These are phyloP conservation scores for Cytospora schulzeri DNA, from an alignment of 2,329 filamentous ascomycete genomes.

Conservation along the genomic window DNA sequence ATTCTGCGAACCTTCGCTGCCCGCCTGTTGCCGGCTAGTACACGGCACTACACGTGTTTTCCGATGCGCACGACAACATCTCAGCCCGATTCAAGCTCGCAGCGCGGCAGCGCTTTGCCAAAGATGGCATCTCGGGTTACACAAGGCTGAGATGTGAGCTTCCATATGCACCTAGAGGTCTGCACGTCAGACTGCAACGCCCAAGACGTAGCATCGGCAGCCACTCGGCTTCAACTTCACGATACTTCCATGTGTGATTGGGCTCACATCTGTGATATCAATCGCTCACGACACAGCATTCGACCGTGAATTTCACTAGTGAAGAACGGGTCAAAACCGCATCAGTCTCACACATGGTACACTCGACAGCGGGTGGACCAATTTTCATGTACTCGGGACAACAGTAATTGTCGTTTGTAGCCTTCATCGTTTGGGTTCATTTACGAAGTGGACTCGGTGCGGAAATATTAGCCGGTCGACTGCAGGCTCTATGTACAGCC, in stretches of 20 bases:
- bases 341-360: no score
- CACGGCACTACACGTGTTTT: no score
- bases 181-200: slow-evolving; percentile 1
- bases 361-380: no score
- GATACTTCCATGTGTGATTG: not conserved
- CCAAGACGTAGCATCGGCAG: not conserved
- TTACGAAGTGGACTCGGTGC: not conserved
- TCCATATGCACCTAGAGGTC: not conserved
- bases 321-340: no score
- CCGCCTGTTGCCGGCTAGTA: not conserved
- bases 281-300: not conserved
- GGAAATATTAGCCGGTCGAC: not conserved
- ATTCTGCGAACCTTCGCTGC: not conserved
- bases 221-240: not conserved
- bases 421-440: not conserved
- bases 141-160: not conserved
- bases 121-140: not conserved
- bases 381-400: no score
- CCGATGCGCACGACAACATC: not conserved
- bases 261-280: not conserved
- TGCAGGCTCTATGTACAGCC: not conserved
- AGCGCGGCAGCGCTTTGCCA: not conserved
- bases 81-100: not conserved
- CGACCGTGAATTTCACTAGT: no score
- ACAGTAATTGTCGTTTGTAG: not conserved